Evolutionary conservation across 2,329 filamentous ascomycete genomes (phyloP), one percentile per base, ranked within the genome.

Genomic region (Chalara sp.): DNA sequence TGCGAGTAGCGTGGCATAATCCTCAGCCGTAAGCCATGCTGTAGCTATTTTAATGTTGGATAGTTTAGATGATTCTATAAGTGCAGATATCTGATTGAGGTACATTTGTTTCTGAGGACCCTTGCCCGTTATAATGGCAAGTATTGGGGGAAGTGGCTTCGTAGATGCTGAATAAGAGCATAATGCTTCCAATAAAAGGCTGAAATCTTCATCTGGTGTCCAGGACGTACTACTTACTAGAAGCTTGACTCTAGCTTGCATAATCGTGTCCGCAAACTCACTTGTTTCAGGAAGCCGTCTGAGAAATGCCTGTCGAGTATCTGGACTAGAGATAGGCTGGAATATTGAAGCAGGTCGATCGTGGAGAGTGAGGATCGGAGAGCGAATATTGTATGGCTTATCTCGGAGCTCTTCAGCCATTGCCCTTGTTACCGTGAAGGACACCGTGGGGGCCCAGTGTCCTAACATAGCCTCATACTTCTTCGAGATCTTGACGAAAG

Each of bases 161-260:
- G 70, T 72, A 8, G 70, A 68, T 8, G 73, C 70, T 1, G 87
- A 87, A 64, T 96, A 96, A 6, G 72, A 68, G 8, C 88, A 82
- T 0, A 99, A 74, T 0, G 90, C 91, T 47, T 90, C 83, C 4
- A 99, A 84, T 2, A 99, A 77, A 5, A 99, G 70, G 1, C 83
- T 84, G 66, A 99, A 97, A 68, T 99, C 92, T 67, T 99, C 93
- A 63, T 99, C 93, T 0, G 90, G 81, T 0, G 93, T 99, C 93
- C 93, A 99, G 8, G 91, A 96, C 0, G 93, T 99, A 52, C 90
- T 93, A 70, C 89, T 95, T 37, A 97, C 88, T 6, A 99, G 70
- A 3, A 99, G 76, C 32, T 79, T 82, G 49, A 80, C 79, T 6
- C 72, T 72, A 5, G 80, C 79, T 12, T 74, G 69, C 28, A 80